These are phyloP conservation scores for Erythrophleum fordii DNA, from an alignment of 306 rosid genomes.

Conservation along the genomic window DNA sequence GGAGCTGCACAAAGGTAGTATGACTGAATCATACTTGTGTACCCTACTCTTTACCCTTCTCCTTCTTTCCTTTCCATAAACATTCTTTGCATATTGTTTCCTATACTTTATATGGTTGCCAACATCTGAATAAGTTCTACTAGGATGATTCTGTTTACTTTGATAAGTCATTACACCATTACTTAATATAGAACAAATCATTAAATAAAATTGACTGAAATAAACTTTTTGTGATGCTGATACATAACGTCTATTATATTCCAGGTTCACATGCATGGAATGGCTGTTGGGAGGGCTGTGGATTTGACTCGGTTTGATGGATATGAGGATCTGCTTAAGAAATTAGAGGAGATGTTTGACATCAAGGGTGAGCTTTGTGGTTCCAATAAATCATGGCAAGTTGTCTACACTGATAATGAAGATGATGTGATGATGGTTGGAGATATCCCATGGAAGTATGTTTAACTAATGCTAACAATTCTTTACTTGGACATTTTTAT, in stretches of 20 bases:
- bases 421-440: conserved; percentile 99
- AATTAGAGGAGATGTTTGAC: conserved; percentile 94
- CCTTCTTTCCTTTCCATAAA: conserved; percentile 7
- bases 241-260: conserved; percentile 15
- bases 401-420: conserved; percentile 94
- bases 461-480: conserved; percentile 29
- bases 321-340: conserved; percentile 77
- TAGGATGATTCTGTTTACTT: background rate
- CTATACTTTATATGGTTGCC: conserved; percentile 15
- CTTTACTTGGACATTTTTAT: conserved; percentile 3
- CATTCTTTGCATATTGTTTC: conserved; percentile 20
- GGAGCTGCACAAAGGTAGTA: conserved; percentile 97
- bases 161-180: background rate
- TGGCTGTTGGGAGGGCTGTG: conserved; percentile 98
- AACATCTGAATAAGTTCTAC: background rate
- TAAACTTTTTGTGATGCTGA: background rate
- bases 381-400: conserved; percentile 78
- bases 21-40: conserved; percentile 9
- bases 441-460: conserved; percentile 99
- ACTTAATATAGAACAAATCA: background rate
- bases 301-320: conserved; percentile 81
- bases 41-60: background rate
- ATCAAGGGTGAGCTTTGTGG: conserved; percentile 85
- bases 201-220: background rate
- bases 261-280: conserved; percentile 99